phyloP scores from a whole-genome alignment of 176 grass and related monocot species.

The Thalia dealbata region DNA sequence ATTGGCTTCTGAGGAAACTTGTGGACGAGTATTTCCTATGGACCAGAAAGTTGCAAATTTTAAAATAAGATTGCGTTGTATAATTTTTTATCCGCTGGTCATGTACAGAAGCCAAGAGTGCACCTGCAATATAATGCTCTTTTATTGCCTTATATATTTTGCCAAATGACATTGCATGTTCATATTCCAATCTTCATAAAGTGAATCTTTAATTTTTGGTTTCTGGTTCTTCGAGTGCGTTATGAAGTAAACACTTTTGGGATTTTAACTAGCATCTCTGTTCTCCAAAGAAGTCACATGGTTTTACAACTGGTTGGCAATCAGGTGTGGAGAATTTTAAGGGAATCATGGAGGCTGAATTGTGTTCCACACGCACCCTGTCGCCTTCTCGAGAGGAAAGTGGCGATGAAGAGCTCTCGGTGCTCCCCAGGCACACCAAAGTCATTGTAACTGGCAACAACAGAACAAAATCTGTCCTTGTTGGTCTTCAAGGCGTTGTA shows the following conservation, averaged over 20 bases:
- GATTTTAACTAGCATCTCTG: no score
- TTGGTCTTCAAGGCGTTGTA: slow-evolving; percentile 16
- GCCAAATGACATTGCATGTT: no score
- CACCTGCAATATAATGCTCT: no score
- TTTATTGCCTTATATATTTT: no score
- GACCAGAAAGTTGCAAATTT: background rate
- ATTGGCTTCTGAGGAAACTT: no score
- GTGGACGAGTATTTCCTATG: no score
- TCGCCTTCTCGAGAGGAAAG: slow-evolving; percentile 8
- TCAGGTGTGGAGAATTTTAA: background rate
- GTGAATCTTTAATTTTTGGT: no score
- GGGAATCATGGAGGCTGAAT: slow-evolving; percentile 2
- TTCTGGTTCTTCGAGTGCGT: no score
- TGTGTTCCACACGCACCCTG: background rate
- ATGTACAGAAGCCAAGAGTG: no score
- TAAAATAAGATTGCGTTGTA: background rate
- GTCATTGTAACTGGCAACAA: slow-evolving; percentile 13
- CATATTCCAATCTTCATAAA: no score
- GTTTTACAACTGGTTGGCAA: background rate
- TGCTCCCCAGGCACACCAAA: slow-evolving; percentile 16
- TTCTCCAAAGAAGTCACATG: background rate
- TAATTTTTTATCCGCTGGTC: background rate
- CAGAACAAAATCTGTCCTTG: slow-evolving; percentile 12
- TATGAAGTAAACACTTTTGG: no score
- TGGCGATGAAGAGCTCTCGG: slow-evolving; percentile 9